Evolutionary conservation across 2,329 filamentous ascomycete species (phyloP), one percentile per base, ranked within the genome.

Genomic region (Pseudohalonectria lignicola): DNA sequence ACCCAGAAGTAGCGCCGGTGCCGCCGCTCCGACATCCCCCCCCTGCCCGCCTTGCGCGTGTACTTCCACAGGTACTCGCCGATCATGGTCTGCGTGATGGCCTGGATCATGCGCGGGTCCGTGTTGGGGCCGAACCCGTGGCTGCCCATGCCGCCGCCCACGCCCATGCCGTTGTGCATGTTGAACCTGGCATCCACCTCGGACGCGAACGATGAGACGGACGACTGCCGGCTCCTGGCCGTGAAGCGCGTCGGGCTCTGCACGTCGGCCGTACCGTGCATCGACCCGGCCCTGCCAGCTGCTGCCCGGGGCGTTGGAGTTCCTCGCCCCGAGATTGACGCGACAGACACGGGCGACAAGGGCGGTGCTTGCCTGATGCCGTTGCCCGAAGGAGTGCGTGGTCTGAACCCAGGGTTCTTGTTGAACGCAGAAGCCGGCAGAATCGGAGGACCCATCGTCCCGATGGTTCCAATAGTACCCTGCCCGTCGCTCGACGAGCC

Each of bases 21-120:
- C 37, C 92, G 77, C 40, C 88, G 94, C 49, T 80, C 82, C 0
- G 88, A 96, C 61, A 94, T 78, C 45, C 87, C 84, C 39, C 79
- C 83, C 18, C 90, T 81, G n/a, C 87, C 88, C 42, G 88, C 73
- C 64, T 92, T 94, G 51, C 92, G 82, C 0, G 92, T 98, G 61
- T 98, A 98, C 59, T 98, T 98, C 92, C 92, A 98, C 30, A 98
- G 69, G 58, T 90, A 96, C 58, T 98, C 92, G 40, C 92, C 92
- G 53, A 98, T 96, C 92, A 98, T 98, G 15, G 92, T 96, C 61
- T 98, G 90, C 2, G 92, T 98, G 47, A 98, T 95, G 35, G 92
- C 92, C 63, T 95, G 87, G 49, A 98, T 96, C 87, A 98, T 95
- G 50, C 90, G 84, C 45, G 90, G 90, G 62, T 98, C 92, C 5